Evolutionary conservation across 768 basidiomycete genomes (phyloP), one percentile per base, ranked within the genome.

Genomic region (Galerina marginata): DNA sequence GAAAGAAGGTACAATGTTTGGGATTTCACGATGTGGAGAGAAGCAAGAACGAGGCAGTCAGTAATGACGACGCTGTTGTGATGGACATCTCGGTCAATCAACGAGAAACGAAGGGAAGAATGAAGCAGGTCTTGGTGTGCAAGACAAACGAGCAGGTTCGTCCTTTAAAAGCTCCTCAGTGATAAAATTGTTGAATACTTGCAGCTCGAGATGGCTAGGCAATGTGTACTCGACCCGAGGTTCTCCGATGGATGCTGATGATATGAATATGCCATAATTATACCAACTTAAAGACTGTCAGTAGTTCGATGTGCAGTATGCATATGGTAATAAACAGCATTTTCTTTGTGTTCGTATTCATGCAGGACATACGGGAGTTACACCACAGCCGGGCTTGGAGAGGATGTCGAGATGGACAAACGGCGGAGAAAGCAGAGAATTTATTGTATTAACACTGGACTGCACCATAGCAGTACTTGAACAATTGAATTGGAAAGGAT

Each of bases 71-170:
- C 11, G 83, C 77, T 0, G 69, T 69, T 1, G 83, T 89, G 1
- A 64, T 83, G 9, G 83, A 86, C 58, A 75, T 89, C 46, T 67
- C 64, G 5, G 36, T 23, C 14, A 79, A 80, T 1, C 71, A 56
- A 39, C 56, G 56, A 1, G 72, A 68, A 6, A 65, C 48, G 10
- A 56, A 67, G 37, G 52, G 44, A 16, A 72, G 66, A 50, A 43
- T 23, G 40, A 64, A 57, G 59, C 7, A 72, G 57, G 65, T 89
- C 11, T 64, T 90, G 50, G 84, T 91, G 5, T 91, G 89, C 56
- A 74, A 81, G 64, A 91, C 90, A 20, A 85, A 90, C 65, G 88
- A 89, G 62, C 86, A 89, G 81, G 83, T 84, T 16, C 10, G 55
- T 46, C 23, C 11, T 5, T 15, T 49, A 59, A n/a, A 60, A 29